Percentiles rank a stretch among this genome's conserved stretches.
Conservation (phyloP, 305 asterid species). For the Striga hermonthica region DNA sequence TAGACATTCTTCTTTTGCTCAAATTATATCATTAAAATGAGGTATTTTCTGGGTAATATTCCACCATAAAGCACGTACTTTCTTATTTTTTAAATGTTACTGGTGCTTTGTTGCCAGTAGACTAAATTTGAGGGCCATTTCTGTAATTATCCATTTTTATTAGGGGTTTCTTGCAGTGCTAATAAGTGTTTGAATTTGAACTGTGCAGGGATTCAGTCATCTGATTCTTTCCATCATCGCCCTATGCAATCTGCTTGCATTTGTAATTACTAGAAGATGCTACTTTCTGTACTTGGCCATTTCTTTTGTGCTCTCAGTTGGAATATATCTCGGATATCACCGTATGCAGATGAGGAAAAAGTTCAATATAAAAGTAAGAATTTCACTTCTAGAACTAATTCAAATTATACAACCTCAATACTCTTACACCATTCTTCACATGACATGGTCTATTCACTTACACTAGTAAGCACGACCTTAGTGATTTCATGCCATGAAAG, state of each 20-base stretch:
- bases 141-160: background rate
- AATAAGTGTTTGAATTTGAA: conserved; percentile 23
- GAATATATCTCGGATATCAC: conserved; percentile 61
- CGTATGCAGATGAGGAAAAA: conserved; percentile 72
- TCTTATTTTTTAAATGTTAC: background rate
- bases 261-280: conserved; percentile 46
- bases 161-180: conserved; percentile 11
- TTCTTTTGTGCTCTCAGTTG: conserved; percentile 48
- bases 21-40: background rate
- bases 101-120: background rate
- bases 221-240: conserved; percentile 45
- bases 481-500: too few relatives aligned
- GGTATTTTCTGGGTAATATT: background rate
- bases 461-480: conserved; percentile 2
- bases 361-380: conserved; percentile 75
- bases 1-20: background rate
- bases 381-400: conserved; percentile 17
- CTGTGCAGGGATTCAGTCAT: conserved; percentile 66
- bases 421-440: conserved; percentile 7
- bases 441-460: background rate
- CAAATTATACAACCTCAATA: background rate
- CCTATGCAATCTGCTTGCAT: conserved; percentile 54
- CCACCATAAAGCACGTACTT: background rate
- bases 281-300: conserved; percentile 63
- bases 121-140: background rate